Evolutionary conservation across 768 basidiomycete species (phyloP).

Genomic region (Mycena galopus): DNA sequence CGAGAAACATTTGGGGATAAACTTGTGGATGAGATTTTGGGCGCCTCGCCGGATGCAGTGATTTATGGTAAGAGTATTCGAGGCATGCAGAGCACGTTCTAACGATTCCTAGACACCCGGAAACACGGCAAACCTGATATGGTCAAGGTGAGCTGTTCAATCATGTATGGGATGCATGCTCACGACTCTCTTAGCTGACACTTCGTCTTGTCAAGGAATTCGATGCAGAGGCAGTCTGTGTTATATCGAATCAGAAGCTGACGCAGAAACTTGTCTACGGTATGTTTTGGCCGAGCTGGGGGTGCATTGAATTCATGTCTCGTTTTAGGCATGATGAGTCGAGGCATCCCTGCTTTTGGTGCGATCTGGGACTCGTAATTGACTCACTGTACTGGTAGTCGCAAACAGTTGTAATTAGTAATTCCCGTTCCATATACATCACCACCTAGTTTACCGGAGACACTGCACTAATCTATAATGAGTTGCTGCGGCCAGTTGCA

Average conservation of each 20-base stretch:
- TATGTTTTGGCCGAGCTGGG: constrained; percentile 39
- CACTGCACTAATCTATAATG: too few relatives aligned
- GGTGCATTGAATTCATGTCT: neutral
- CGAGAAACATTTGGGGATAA: constrained; percentile 73
- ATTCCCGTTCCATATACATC: too few relatives aligned
- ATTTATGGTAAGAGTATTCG: constrained; percentile 60
- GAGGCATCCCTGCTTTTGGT: constrained; percentile 73
- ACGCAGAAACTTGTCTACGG: constrained; percentile 71
- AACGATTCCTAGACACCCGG: constrained; percentile 52
- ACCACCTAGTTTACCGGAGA: too few relatives aligned
- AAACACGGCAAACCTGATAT: constrained; percentile 63
- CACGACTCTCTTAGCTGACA: constrained; percentile 44
- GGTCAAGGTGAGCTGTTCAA: constrained; percentile 46
- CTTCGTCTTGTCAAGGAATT: constrained; percentile 61
- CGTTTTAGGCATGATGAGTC: constrained; percentile 52
- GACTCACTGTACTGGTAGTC: neutral
- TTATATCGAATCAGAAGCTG: constrained; percentile 71
- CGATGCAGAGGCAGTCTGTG: constrained; percentile 66
- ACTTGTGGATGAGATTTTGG: constrained; percentile 67
- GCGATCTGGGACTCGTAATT: constrained; percentile 70
- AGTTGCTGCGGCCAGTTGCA: too few relatives aligned
- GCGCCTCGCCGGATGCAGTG: constrained; percentile 67
- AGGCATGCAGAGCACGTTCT: neutral
- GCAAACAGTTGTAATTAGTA: too few relatives aligned
- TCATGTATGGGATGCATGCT: neutral